phyloP scores from a whole-genome alignment of 257 asterid species.

The Rauvolfia tetraphylla region DNA sequence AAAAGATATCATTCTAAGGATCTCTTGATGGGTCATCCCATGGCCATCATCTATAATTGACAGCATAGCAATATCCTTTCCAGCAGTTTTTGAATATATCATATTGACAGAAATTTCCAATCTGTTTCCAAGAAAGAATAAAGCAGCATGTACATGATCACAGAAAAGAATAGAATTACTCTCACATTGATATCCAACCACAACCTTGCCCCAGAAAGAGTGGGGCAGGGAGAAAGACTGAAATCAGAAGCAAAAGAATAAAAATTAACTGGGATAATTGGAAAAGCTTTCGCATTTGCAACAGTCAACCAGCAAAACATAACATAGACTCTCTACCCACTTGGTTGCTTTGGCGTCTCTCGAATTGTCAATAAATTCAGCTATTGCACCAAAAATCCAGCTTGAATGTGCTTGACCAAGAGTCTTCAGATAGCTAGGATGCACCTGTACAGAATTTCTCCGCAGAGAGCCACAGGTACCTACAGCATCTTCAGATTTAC shows the following conservation, averaged over 20 bases:
- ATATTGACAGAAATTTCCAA: conserved; percentile 46
- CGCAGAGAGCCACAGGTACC: conserved; percentile 19
- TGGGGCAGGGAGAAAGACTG: neutral
- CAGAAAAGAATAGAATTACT: neutral
- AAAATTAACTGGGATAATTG: neutral
- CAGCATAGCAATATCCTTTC: conserved; percentile 62
- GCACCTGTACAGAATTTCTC: conserved; percentile 50
- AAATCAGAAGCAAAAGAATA: conserved; percentile 4
- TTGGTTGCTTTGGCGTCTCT: conserved; percentile 76
- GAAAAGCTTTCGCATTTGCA: neutral
- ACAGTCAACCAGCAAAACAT: neutral
- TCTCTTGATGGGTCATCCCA: conserved; percentile 67
- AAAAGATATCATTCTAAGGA: conserved; percentile 63
- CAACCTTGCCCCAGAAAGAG: neutral
- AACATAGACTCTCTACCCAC: conserved; percentile 38
- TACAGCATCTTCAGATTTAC: conserved; percentile 25
- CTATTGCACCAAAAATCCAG: conserved; percentile 88
- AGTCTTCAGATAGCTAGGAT: conserved; percentile 71
- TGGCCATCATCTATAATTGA: conserved; percentile 67
- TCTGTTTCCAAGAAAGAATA: conserved; percentile 34
- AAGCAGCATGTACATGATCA: conserved; percentile 11
- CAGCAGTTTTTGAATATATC: conserved; percentile 40
- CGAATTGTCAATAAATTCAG: conserved; percentile 80
- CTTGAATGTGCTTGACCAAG: conserved; percentile 81
- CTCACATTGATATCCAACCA: neutral